Evolutionary conservation across 169 alveolate species (phyloP).

Genomic region (Theileria orientalis): DNA sequence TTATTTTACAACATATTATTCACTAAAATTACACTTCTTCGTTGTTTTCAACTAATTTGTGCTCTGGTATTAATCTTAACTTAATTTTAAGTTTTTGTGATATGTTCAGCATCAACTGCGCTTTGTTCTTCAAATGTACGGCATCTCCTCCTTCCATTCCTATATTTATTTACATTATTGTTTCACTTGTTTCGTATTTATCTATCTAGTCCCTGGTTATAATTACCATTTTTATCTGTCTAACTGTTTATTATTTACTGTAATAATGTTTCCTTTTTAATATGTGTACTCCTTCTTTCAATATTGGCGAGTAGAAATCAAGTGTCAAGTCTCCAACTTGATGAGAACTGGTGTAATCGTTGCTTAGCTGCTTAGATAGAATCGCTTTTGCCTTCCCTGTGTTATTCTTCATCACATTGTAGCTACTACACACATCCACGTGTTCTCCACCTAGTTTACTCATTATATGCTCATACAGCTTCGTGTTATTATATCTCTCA

Average conservation of each 20-base stretch:
- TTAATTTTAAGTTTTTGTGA: constrained; percentile 14
- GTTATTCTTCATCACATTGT: too few species aligned
- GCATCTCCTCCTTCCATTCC: constrained; percentile 6
- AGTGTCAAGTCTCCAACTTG: constrained; percentile 26
- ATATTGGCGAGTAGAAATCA: constrained; percentile 47
- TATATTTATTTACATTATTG: neutral
- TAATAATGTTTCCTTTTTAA: constrained; percentile 26
- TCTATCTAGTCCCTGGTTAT: too few species aligned
- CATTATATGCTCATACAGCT: constrained; percentile 17
- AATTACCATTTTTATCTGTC: too few species aligned
- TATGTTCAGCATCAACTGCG: constrained; percentile 22
- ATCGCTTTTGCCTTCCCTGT: constrained; percentile 25
- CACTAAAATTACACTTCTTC: neutral
- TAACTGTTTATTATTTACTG: constrained; percentile 27
- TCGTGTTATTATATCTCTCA: constrained; percentile 24
- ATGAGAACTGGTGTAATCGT: constrained; percentile 12
- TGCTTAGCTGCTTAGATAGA: constrained; percentile 21
- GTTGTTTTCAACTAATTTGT: neutral
- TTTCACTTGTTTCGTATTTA: neutral
- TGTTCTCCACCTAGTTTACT: neutral
- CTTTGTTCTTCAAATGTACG: constrained; percentile 36
- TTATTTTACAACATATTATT: neutral
- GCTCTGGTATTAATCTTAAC: constrained; percentile 46
- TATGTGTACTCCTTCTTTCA: constrained; percentile 32
- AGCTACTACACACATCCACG: constrained; percentile 4